Conservation (phyloP, 768 basidiomycete species). For the Naganishia friedmannii region DNA sequence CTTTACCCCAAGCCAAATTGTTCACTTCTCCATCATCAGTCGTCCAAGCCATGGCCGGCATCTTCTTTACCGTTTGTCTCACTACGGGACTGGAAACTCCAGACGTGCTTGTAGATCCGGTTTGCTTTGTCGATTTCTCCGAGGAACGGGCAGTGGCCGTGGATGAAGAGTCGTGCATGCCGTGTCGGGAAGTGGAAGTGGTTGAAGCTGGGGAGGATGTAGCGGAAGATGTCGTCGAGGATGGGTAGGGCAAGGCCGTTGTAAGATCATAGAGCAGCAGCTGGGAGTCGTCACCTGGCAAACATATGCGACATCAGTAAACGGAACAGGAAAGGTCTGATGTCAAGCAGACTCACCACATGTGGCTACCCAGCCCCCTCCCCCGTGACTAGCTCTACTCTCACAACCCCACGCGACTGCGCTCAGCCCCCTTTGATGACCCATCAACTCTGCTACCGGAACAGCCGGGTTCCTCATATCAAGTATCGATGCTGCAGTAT, state of each 20-base stretch:
- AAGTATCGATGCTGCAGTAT: conserved; percentile 80
- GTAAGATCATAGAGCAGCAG: conserved; percentile 78
- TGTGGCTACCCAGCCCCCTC: conserved; percentile 78
- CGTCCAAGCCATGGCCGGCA: conserved; percentile 37
- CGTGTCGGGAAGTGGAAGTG: conserved; percentile 32
- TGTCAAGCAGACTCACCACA: conserved; percentile 61
- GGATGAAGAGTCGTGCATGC: conserved; percentile 17
- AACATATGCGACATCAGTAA: neutral
- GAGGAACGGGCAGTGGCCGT: conserved; percentile 29
- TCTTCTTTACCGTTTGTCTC: conserved; percentile 13
- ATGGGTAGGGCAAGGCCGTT: conserved; percentile 37
- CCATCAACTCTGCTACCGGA: conserved; percentile 86
- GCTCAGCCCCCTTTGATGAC: conserved; percentile 68
- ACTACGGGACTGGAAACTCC: neutral
- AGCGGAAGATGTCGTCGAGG: conserved; percentile 56
- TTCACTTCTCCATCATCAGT: conserved; percentile 39
- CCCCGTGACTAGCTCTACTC: conserved; percentile 47
- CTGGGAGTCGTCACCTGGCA: conserved; percentile 86
- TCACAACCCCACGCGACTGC: conserved; percentile 86
- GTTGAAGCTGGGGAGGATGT: conserved; percentile 53
- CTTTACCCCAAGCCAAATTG: conserved; percentile 43
- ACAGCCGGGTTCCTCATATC: conserved; percentile 96
- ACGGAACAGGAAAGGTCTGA: neutral
- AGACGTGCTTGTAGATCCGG: neutral
- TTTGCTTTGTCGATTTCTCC: conserved; percentile 27